Evolutionary conservation across 2,329 filamentous ascomycete genomes (phyloP), one percentile per base, ranked within the genome.

Genomic region (Neonectria neomacrospora): DNA sequence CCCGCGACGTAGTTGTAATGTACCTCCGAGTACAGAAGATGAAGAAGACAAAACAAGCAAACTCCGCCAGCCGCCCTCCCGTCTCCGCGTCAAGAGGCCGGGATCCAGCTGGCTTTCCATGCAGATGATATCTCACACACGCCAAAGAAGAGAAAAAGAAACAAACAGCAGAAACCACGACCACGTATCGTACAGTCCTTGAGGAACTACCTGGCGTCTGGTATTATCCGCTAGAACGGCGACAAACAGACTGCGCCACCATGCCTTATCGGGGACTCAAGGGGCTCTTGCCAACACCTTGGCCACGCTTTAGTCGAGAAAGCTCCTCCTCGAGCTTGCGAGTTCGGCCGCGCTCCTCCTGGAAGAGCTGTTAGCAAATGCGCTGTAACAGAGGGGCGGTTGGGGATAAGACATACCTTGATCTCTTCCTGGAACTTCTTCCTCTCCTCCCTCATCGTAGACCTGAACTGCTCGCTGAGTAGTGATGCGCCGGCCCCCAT

Each of bases 381-480:
- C 51, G 22, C 20, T 14, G n/a, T 14, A 16, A 50, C 16, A 8
- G 9, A 30, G 11, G n/a, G 22, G 16, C 42, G 32, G 32, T 23
- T 12, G 16, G 9, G 70, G 53, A 23, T 10, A n/a, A 42, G 30
- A 71, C 82, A 71, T 74, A 85, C 83, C 78, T 77, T 80, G 42
- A 86, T 72, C 62, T 85, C 85, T 66, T 86, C 83, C 66, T 86
- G 83, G 77, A 85, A 86, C 75, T 82, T 85, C 79, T 81, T 85
- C 67, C 84, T 80, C 77, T 86, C 84, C 72, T 85, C 83, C 69
- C 84, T 82, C 84, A 86, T 86, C 22, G 83, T 85, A 8, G 81
- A 77, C 51, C 84, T 76, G 77, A 86, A 86, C 75, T 86, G 84
- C 76, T 86, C 84, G 72, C 84, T 86, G 66, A 86, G 78, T 80